Conservation (phyloP, 1,284 basidiomycete species). For the Tylopilus orsonianus region DNA sequence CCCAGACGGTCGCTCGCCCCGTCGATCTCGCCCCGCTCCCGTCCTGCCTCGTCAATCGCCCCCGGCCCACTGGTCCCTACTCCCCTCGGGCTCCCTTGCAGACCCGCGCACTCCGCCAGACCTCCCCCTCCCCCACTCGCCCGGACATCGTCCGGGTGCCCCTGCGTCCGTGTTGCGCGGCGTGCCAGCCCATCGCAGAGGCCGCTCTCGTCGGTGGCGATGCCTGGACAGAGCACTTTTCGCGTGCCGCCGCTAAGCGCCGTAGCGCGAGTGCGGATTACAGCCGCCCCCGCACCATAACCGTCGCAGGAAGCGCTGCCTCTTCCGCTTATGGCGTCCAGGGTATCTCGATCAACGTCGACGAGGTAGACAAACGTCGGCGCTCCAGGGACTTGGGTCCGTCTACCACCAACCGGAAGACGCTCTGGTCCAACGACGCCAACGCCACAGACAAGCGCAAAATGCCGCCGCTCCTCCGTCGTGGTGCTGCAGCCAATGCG, state of each 20-base stretch:
- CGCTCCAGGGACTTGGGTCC: conserved; percentile 36
- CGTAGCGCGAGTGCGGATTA: conserved; percentile 51
- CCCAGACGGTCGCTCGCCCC: conserved; percentile 37
- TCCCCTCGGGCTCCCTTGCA: conserved; percentile 4
- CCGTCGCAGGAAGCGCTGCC: conserved; percentile 30
- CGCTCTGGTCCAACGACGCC: conserved; percentile 17
- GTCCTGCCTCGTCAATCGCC: conserved; percentile 47
- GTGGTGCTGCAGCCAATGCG: not conserved
- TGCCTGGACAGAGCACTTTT: conserved; percentile 58
- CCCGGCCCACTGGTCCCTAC: conserved; percentile 23
- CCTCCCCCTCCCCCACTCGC: conserved; percentile 18
- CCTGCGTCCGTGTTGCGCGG: conserved; percentile 57
- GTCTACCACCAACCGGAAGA: not conserved
- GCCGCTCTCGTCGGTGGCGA: conserved; percentile 47
- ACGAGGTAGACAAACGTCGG: conserved; percentile 59
- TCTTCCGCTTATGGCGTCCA: conserved; percentile 23
- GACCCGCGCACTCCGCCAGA: conserved; percentile 14
- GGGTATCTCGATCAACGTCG: conserved; percentile 47
- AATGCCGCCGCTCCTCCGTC: not conserved
- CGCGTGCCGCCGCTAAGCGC: conserved; percentile 56
- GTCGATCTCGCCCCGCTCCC: conserved; percentile 35
- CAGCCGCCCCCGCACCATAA: conserved; percentile 24
- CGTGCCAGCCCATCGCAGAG: conserved; percentile 51
- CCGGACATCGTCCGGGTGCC: conserved; percentile 46
- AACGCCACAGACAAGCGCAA: conserved; percentile 1